These are phyloP conservation scores for Madurella mycetomatis DNA, from an alignment of 2,329 filamentous ascomycete species.

Conservation along the genomic window DNA sequence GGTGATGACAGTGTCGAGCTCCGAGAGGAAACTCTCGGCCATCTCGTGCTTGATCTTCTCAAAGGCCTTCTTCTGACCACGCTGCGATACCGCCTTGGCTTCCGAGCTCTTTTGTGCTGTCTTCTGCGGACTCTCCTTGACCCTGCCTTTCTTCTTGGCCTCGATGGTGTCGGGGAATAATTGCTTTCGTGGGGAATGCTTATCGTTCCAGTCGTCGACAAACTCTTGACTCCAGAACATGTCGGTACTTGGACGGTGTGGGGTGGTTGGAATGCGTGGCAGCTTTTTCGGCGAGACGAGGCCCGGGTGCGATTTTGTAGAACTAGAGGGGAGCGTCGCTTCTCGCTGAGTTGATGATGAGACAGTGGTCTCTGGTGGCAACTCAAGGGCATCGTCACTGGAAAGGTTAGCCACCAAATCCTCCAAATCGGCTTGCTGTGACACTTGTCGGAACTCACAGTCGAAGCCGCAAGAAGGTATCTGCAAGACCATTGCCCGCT, in stretches of 20 bases:
- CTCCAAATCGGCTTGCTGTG: neutral
- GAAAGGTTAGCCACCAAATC: neutral
- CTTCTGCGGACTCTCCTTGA: slow-evolving; percentile 23
- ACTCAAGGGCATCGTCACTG: slow-evolving; percentile 3
- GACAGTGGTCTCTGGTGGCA: too few relatives aligned
- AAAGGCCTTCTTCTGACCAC: slow-evolving; percentile 56
- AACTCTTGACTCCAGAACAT: slow-evolving; percentile 57
- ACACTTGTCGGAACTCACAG: slow-evolving; percentile 15
- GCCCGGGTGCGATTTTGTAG: slow-evolving; percentile 18
- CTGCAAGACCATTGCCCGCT: slow-evolving; percentile 15
- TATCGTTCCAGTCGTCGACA: slow-evolving; percentile 61
- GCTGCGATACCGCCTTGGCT: slow-evolving; percentile 13
- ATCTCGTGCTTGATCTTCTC: slow-evolving; percentile 57
- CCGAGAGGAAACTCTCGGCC: slow-evolving; percentile 59
- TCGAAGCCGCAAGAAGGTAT: slow-evolving; percentile 20
- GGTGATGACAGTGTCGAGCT: slow-evolving; percentile 65
- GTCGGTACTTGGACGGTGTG: slow-evolving; percentile 51
- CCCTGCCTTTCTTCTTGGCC: slow-evolving; percentile 14
- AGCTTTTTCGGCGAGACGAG: slow-evolving; percentile 35
- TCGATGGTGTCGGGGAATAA: slow-evolving; percentile 25
- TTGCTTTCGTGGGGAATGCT: slow-evolving; percentile 40
- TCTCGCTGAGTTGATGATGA: neutral
- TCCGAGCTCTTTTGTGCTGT: neutral
- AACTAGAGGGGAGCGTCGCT: slow-evolving; percentile 16
- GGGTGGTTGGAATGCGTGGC: slow-evolving; percentile 47